Percentiles rank a stretch among this genome's conserved stretches.
These are phyloP conservation scores for Kazachstania sp. DNA, from an alignment of 1,139 yeast species.

Conservation along the genomic window DNA sequence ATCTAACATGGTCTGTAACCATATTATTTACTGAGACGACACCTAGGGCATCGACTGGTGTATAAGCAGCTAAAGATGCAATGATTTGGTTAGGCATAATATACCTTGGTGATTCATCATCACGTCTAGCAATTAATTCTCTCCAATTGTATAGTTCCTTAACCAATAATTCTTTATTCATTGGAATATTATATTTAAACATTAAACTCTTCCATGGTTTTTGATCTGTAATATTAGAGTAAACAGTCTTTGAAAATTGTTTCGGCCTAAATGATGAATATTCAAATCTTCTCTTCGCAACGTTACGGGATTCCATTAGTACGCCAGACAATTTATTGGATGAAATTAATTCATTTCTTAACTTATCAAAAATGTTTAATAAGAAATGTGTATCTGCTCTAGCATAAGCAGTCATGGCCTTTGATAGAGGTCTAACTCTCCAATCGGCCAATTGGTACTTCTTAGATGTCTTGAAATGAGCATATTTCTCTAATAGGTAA, in stretches of 20 bases:
- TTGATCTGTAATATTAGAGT: conserved; percentile 41
- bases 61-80: conserved; percentile 48
- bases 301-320: conserved; percentile 66
- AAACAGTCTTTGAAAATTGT: conserved; percentile 32
- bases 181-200: conserved; percentile 57
- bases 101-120: conserved; percentile 79
- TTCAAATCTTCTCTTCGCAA: conserved; percentile 77
- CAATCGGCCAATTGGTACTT: conserved; percentile 96
- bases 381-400: conserved; percentile 92
- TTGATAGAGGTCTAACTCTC: conserved; percentile 81
- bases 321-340: conserved; percentile 51
- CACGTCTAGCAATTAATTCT: conserved; percentile 59
- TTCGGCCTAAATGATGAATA: conserved; percentile 54
- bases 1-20: conserved; percentile 50
- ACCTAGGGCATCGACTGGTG: conserved; percentile 53
- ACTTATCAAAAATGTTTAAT: conserved; percentile 66
- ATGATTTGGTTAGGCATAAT: conserved; percentile 77
- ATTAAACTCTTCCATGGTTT: conserved; percentile 57
- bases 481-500: conserved; percentile 68
- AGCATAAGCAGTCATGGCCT: conserved; percentile 78
- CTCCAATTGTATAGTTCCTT: conserved; percentile 73
- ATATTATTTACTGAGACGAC: conserved; percentile 45
- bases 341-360: conserved; percentile 56
- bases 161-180: conserved; percentile 47
- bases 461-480: conserved; percentile 80